Conservation (phyloP, 2,329 filamentous ascomycete genomes). For the Sporothrix luriei region DNA sequence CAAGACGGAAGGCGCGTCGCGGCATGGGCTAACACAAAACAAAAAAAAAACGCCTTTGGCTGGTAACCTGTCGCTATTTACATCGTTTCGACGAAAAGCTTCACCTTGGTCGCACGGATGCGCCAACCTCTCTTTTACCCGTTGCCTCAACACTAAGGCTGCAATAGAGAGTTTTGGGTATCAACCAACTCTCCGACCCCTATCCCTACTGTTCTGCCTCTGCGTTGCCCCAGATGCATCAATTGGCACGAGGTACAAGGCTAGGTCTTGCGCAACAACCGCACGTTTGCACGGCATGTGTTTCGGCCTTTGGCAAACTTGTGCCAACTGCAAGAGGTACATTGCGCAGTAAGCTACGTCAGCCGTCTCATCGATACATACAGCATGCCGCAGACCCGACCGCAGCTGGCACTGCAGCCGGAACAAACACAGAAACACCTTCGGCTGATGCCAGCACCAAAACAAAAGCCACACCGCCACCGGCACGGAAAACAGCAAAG, state of each 20-base stretch:
- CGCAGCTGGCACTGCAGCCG: neutral
- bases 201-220: neutral
- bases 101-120: neutral
- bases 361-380: neutral
- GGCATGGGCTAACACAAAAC: neutral
- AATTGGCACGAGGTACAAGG: slow-evolving; percentile 24
- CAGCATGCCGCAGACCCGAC: neutral
- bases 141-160: neutral
- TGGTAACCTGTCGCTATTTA: slow-evolving; percentile 2
- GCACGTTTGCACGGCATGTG: slow-evolving; percentile 26
- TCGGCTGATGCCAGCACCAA: neutral
- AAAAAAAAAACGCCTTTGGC: neutral
- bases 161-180: neutral
- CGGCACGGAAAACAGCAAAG: neutral
- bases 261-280: slow-evolving; percentile 12
- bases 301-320: neutral
- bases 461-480: neutral
- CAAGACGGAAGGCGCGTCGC: neutral
- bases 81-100: neutral
- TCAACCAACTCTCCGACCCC: neutral
- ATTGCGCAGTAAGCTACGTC: neutral
- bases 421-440: neutral
- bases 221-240: slow-evolving; percentile 24
- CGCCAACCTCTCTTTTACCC: neutral
- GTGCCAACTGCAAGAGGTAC: neutral